Evolutionary conservation across 192 early-diverging fungal genomes (phyloP), one percentile per base, ranked within the genome.

Genomic region (Mortierella alpina): DNA sequence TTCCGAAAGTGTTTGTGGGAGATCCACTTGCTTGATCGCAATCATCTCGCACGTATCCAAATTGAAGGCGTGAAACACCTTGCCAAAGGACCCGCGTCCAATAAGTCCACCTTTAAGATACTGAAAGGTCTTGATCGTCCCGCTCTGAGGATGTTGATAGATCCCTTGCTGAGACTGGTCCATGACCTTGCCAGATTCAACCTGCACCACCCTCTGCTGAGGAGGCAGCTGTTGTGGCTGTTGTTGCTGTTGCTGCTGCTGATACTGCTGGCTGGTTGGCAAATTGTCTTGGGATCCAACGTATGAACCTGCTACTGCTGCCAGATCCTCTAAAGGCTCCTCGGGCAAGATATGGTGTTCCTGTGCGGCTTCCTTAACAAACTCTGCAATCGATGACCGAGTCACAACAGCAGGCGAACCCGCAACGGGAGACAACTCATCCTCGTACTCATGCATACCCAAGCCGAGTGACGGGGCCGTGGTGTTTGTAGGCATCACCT

Each of bases 31-130:
- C 76, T 95, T 95, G 40, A 94, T 93, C 0, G 94, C 94, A 68
- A 95, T 93, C 70, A 94, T 88, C 66, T 95, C 93, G 40, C 92
- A 90, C 0, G 89, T 90, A 6, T 86, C 86, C 23, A 91, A 64
- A 63, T 93, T 95, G 66, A 95, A 84, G 13, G 90, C 95, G 66
- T 91, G 89, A 54, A 91, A 90, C 42, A 96, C 95, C 59, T 87
- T 84, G 7, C 95, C 94, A 65, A 95, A 96, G 6, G 92, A 93
- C 7, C 95, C 95, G 70, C 92, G 91, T 44, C 95, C 95, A 78
- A 96, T 95, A 45, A 95, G 79, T 69, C 87, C 86, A 57, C 95
- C 95, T 59, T 89, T 90, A 68, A 92, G 85, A 88, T 92, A 95
- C 66, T 88, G 87, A 63, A 93, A 76, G 10, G 75, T 84, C 56